Conservation (phyloP, 2,329 filamentous ascomycete genomes). For the Moelleriella libera region DNA sequence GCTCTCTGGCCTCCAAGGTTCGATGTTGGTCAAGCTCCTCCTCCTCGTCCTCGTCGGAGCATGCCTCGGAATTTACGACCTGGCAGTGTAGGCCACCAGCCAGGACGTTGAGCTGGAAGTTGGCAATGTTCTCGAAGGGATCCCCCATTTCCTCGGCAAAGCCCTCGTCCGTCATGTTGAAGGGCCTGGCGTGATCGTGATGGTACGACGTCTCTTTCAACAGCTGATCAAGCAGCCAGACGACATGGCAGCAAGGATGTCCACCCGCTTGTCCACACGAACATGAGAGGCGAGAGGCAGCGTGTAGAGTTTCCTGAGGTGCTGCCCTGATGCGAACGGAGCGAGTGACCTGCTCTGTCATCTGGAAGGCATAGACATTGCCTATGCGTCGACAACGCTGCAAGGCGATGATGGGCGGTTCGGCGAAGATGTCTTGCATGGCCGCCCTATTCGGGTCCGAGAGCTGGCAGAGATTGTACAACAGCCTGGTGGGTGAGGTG, state of each 20-base stretch:
- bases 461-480: conserved; percentile 25
- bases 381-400: conserved; percentile 33
- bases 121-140: conserved; percentile 32
- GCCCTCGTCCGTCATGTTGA: conserved; percentile 28
- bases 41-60: conserved; percentile 5
- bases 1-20: conserved; percentile 33
- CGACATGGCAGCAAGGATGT: conserved; percentile 32
- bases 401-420: conserved; percentile 33
- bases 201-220: conserved; percentile 30
- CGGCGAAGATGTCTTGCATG: conserved; percentile 30
- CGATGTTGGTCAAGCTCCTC: conserved; percentile 20
- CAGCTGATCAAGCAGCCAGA: conserved; percentile 42
- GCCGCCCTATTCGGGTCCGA: conserved; percentile 19
- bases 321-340: conserved; percentile 33
- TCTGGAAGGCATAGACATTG: conserved; percentile 38
- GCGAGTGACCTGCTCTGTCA: conserved; percentile 38
- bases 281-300: conserved; percentile 27
- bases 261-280: conserved; percentile 22
- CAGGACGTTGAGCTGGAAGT: conserved; percentile 35
- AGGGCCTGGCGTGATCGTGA: conserved; percentile 18
- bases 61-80: conserved; percentile 17
- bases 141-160: conserved; percentile 31
- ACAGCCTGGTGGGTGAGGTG: conserved; percentile 19
- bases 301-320: conserved; percentile 21
- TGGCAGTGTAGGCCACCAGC: conserved; percentile 38